Percentiles rank a stretch among this genome's conserved stretches.
Conservation (phyloP, 2,329 filamentous ascomycete genomes). For the Penicillium sp. region DNA sequence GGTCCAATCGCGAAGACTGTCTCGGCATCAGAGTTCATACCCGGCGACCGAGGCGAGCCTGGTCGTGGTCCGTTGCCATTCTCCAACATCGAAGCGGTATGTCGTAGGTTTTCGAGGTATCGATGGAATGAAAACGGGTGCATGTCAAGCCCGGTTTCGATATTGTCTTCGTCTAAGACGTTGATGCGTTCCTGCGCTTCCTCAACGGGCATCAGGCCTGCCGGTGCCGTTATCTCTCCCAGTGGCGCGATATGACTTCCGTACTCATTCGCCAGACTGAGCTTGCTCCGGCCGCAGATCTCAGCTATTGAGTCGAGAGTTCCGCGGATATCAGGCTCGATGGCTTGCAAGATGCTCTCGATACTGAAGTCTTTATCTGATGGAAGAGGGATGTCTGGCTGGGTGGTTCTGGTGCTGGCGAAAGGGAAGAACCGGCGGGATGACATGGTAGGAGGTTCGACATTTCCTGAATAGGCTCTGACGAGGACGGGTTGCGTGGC, state of each 20-base stretch:
- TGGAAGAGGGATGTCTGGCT: conserved; percentile 42
- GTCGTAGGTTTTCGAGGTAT: conserved; percentile 38
- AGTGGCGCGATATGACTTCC: conserved; percentile 63
- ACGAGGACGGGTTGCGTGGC: conserved; percentile 48
- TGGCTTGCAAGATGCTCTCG: conserved; percentile 56
- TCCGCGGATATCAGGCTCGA: conserved; percentile 59
- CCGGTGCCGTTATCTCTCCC: conserved; percentile 55
- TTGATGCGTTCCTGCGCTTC: conserved; percentile 41
- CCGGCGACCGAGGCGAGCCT: conserved; percentile 14
- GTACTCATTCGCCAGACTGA: conserved; percentile 65
- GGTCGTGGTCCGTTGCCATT: conserved; percentile 9
- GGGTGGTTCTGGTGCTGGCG: conserved; percentile 13
- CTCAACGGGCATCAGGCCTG: conserved; percentile 45
- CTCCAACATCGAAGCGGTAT: conserved; percentile 22
- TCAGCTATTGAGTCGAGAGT: conserved; percentile 65
- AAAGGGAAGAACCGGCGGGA: conserved; percentile 35
- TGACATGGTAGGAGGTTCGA: conserved; percentile 34
- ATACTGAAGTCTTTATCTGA: conserved; percentile 58
- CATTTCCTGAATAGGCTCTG: conserved; percentile 43
- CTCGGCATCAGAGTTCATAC: background rate
- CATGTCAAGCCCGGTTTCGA: conserved; percentile 36
- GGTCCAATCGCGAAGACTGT: conserved; percentile 3
- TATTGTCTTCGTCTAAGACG: conserved; percentile 42
- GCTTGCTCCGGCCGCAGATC: conserved; percentile 62
- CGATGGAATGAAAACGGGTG: conserved; percentile 40